Conservation (phyloP, 306 rosid species). For the Begonia masoniana region DNA sequence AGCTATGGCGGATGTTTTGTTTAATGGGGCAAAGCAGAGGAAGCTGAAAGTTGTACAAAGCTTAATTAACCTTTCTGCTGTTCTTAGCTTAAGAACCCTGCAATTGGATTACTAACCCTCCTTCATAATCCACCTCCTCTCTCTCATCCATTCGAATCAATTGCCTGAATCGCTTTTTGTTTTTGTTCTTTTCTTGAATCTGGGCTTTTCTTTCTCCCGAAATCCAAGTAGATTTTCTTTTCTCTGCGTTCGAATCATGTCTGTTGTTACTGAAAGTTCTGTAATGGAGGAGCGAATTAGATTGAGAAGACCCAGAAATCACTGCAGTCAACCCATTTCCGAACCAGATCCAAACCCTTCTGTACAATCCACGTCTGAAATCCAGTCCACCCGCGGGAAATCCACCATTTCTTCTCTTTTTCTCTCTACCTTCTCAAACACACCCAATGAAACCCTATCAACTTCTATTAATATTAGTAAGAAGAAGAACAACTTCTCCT, state of each 20-base stretch:
- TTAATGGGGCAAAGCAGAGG: no score
- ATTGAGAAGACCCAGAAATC: conserved; percentile 60
- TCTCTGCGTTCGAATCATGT: conserved; percentile 25
- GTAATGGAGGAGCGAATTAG: conserved; percentile 33
- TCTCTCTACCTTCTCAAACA: conserved; percentile 35
- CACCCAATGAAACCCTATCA: neutral
- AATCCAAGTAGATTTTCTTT: no score
- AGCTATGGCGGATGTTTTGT: no score
- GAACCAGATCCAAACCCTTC: conserved; percentile 48
- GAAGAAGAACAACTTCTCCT: conserved; percentile 53
- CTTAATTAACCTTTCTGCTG: no score
- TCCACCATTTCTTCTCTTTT: conserved; percentile 75
- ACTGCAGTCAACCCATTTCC: conserved; percentile 37
- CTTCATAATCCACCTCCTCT: no score
- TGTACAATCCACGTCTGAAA: conserved; percentile 26
- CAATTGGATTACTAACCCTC: no score
- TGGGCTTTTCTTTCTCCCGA: no score
- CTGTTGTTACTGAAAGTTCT: conserved; percentile 29
- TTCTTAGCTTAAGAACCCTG: no score
- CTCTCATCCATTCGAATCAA: no score
- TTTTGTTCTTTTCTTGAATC: no score
- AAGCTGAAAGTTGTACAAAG: no score
- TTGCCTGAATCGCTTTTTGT: no score
- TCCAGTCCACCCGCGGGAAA: conserved; percentile 59
- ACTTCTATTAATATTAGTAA: conserved; percentile 1